These are phyloP conservation scores for Penicillium aurantiogriseum DNA, from an alignment of 2,329 filamentous ascomycete species.

Conservation along the genomic window DNA sequence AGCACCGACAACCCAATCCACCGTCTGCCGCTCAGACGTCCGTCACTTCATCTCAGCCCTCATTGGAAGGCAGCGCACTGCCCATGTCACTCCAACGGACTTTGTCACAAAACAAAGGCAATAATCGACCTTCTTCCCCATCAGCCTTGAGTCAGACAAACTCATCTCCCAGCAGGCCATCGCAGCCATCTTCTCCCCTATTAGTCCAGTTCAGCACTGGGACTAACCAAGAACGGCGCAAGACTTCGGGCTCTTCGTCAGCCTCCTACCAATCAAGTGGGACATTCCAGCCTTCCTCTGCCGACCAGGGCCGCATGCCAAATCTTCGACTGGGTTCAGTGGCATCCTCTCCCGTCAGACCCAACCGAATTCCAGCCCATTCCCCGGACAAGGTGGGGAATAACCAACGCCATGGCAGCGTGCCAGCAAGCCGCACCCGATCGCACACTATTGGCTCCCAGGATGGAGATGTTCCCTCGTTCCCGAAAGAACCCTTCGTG, in stretches of 20 bases:
- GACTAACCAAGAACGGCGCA: constrained; percentile 77
- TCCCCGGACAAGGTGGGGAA: constrained; percentile 62
- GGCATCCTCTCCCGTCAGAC: constrained; percentile 55
- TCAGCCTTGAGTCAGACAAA: constrained; percentile 75
- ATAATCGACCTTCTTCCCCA: constrained; percentile 79
- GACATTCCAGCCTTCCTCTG: constrained; percentile 67
- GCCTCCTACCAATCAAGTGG: constrained; percentile 74
- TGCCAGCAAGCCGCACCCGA: constrained; percentile 68
- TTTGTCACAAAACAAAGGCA: constrained; percentile 75
- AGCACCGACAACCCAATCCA: constrained; percentile 49
- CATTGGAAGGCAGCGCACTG: constrained; percentile 80
- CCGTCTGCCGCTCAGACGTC: constrained; percentile 27
- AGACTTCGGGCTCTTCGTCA: constrained; percentile 87
- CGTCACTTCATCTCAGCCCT: constrained; percentile 45
- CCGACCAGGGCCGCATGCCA: constrained; percentile 66
- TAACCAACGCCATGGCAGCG: constrained; percentile 63
- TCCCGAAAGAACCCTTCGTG: constrained; percentile 62
- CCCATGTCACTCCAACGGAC: constrained; percentile 78
- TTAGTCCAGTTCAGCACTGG: constrained; percentile 93
- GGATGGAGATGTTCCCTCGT: constrained; percentile 73
- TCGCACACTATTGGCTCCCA: constrained; percentile 94
- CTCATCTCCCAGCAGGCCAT: constrained; percentile 82
- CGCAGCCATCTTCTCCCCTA: constrained; percentile 82
- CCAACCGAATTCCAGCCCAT: constrained; percentile 41
- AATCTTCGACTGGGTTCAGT: constrained; percentile 53